phyloP scores from a whole-genome alignment of 305 asterid species.

The Fraxinus albicans region DNA sequence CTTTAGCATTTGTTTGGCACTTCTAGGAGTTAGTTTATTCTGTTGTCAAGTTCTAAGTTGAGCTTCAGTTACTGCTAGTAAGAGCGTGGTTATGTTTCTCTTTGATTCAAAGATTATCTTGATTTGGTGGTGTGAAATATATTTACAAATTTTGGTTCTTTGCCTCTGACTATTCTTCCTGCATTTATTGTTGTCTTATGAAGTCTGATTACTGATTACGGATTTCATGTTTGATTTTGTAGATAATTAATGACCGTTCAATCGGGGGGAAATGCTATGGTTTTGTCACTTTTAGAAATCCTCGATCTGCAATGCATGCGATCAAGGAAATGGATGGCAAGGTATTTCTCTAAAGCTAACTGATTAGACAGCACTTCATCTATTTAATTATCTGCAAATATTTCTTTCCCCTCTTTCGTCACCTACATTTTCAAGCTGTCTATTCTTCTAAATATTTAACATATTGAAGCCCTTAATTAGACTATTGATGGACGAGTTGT shows the following conservation, averaged over 20 bases:
- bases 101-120: not conserved
- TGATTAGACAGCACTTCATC: constrained; percentile 5
- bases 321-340: constrained; percentile 80
- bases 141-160: not conserved
- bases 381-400: not conserved
- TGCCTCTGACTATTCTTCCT: constrained; percentile 12
- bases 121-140: not conserved
- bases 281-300: constrained; percentile 72
- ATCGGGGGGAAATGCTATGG: constrained; percentile 81
- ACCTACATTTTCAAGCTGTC: constrained; percentile 11
- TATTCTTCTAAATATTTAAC: constrained; percentile 18
- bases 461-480: constrained; percentile 39
- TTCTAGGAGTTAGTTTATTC: not conserved
- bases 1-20: not conserved
- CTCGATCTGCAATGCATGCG: constrained; percentile 74
- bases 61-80: not conserved
- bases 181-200: not conserved
- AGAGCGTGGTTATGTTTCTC: not conserved
- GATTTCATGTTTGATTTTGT: constrained; percentile 31
- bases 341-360: constrained; percentile 40
- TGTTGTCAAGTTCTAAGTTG: not conserved
- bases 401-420: not conserved
- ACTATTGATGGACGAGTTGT: constrained; percentile 64
- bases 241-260: constrained; percentile 73
- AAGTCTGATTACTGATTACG: constrained; percentile 3